phyloP scores from a whole-genome alignment of 192 early-diverging fungal species.

The Podila verticillata region DNA sequence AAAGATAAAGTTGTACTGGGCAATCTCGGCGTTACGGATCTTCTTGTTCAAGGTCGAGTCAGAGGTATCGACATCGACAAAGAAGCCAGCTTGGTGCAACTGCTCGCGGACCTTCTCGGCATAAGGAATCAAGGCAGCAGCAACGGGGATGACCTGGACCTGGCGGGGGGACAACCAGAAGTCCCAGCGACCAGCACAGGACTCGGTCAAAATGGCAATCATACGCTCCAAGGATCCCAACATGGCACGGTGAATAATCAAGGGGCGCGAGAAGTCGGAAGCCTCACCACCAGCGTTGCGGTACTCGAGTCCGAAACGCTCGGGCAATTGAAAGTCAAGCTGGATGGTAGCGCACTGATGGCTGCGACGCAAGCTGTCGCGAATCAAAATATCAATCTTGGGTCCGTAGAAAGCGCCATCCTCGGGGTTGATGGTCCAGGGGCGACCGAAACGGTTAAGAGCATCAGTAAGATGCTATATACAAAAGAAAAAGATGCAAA shows the following conservation, averaged over 20 bases:
- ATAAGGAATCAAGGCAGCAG: slow-evolving; percentile 80
- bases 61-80: slow-evolving; percentile 86
- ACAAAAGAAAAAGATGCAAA: neutral
- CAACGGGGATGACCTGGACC: slow-evolving; percentile 90
- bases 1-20: slow-evolving; percentile 97
- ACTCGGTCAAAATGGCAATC: slow-evolving; percentile 95
- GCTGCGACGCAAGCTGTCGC: slow-evolving; percentile 89
- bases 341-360: slow-evolving; percentile 99
- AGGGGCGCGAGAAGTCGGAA: slow-evolving; percentile 75
- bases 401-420: slow-evolving; percentile 99
- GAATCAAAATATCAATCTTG: slow-evolving; percentile 98
- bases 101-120: slow-evolving; percentile 77
- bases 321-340: slow-evolving; percentile 97
- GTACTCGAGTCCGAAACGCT: slow-evolving; percentile 93
- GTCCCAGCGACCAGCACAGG: slow-evolving; percentile 94
- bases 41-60: slow-evolving; percentile 96
- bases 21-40: slow-evolving; percentile 94
- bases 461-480: slow-evolving; percentile 77
- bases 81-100: slow-evolving; percentile 79
- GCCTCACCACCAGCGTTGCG: slow-evolving; percentile 71
- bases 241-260: slow-evolving; percentile 99
- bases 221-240: slow-evolving; percentile 96
- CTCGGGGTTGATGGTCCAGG: slow-evolving; percentile 91
- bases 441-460: slow-evolving; percentile 79
- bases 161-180: slow-evolving; percentile 98